Conservation (phyloP, 208 protist species). For the Crithidia fasciculata region DNA sequence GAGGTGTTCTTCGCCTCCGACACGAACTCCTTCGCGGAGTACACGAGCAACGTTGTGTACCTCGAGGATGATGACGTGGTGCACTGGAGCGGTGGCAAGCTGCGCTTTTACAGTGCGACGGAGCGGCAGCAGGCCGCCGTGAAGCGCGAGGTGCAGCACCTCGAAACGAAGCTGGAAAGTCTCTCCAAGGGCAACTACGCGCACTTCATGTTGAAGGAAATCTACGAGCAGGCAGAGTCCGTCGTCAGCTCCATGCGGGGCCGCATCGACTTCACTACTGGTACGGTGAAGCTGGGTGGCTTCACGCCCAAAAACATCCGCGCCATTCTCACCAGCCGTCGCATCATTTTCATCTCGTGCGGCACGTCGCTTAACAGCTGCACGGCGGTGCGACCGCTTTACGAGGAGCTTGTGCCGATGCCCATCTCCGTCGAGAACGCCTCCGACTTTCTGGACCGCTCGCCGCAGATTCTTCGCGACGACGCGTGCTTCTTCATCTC, state of each 20-base stretch:
- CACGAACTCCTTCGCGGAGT: constrained; percentile 91
- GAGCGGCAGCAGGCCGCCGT: constrained; percentile 23
- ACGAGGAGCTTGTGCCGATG: constrained; percentile 93
- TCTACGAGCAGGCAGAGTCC: constrained; percentile 95
- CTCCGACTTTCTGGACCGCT: constrained; percentile 93
- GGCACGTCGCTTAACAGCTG: constrained; percentile 94
- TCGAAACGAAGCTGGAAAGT: constrained; percentile 86
- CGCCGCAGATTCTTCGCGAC: constrained; percentile 72
- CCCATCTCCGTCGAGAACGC: constrained; percentile 91
- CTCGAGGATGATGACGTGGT: constrained; percentile 96
- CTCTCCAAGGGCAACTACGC: constrained; percentile 92
- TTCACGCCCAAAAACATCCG: constrained; percentile 56
- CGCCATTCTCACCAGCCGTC: constrained; percentile 54
- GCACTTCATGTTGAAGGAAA: constrained; percentile 98
- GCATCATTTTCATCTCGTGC: constrained; percentile 95
- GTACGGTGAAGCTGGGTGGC: constrained; percentile 86
- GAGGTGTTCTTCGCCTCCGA: constrained; percentile 96
- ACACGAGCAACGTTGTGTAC: constrained; percentile 94
- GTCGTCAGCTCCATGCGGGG: constrained; percentile 92
- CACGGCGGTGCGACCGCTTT: constrained; percentile 83
- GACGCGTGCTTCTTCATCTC: constrained; percentile 94
- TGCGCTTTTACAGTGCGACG: constrained; percentile 61
- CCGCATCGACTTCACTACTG: constrained; percentile 83
- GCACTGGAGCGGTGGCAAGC: constrained; percentile 57
- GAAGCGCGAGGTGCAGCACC: constrained; percentile 54